Base-by-base conservation (phyloP, 2,329 filamentous ascomycete species). In the Curvularia verruculosa region DNA sequence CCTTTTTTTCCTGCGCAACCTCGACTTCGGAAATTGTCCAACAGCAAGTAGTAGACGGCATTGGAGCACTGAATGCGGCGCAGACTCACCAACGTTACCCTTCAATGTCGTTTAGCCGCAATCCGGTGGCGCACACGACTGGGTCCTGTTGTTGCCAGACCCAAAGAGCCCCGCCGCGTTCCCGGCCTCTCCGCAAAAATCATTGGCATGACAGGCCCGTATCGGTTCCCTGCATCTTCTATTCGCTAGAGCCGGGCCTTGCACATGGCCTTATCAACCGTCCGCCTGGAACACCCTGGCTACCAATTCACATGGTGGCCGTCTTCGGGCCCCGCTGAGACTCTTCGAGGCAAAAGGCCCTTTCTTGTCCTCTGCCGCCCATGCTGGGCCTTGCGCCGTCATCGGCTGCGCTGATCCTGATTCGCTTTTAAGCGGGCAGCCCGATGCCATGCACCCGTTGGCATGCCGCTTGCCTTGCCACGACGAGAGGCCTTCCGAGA, bases 401-500 rank as follows among this genome's bases (percentile, higher is more conserved):
- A 55, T 55, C 60, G 59, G 59, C 63, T 52, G 43, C 56, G 46
- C 39, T 43, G 21, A 34, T 29, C 48, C 49, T 72, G 59, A 75
- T 75, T 75, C 72, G 73, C 49, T 48, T 41, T 36, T 59, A 56
- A 46, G 59, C 64, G 62, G 66, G 39, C 56, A 58, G 68, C 61
- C 64, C 66, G 65, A 69, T 66, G 64, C 69, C 67, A 65, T 69
- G 61, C 68, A 63, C 64, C 68, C 64, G 60, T 50, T 60, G 67
- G 68, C 60, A 70, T 67, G 70, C 71, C 72, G 67, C 72, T 74
- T 72, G 73, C 71, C 72, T 74, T 72, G 73, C 71, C 66, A 67
- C 63, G 64, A 64, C 36, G 28, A 58, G 54, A 40, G 40, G 43
- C 36, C 46, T 63, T 56, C 67, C 69, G 64, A 65, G 45, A 63